A percentile compares a stretch with the other conserved stretches of the same genome.
Conservation (phyloP, 352 stramenopile genomes). For the Phytophthora hibernalis region DNA sequence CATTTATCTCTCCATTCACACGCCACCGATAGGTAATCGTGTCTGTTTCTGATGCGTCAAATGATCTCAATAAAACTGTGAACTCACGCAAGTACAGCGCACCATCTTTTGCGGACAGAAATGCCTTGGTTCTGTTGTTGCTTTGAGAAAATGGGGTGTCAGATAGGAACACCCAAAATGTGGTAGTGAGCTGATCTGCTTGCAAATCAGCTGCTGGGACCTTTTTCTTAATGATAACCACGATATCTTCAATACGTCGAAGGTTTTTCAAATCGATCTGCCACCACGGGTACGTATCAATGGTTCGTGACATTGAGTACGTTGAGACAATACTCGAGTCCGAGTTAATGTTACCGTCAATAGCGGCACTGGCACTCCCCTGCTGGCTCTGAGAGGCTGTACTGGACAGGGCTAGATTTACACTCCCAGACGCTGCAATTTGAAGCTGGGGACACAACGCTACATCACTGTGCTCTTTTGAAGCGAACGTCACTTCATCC, state of each 20-base stretch:
- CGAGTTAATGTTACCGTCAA: constrained; percentile 47
- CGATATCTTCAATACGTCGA: constrained; percentile 56
- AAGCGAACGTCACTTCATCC: constrained; percentile 66
- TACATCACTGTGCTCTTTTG: constrained; percentile 51
- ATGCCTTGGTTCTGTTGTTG: constrained; percentile 47
- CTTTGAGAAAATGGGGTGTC: constrained; percentile 35
- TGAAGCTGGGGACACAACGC: constrained; percentile 47
- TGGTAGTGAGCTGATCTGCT: constrained; percentile 36
- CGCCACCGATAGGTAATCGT: constrained; percentile 62
- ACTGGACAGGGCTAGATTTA: constrained; percentile 52
- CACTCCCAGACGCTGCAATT: constrained; percentile 54
- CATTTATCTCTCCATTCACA: constrained; percentile 52
- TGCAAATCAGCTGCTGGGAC: constrained; percentile 39
- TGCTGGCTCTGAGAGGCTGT: constrained; percentile 56
- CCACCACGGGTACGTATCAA: constrained; percentile 71
- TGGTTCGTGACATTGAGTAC: constrained; percentile 58
- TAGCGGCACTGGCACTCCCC: constrained; percentile 56
- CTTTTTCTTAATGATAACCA: constrained; percentile 59
- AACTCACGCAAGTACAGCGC: constrained; percentile 49
- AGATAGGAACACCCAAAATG: constrained; percentile 64
- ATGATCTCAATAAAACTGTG: constrained; percentile 48
- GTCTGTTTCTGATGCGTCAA: constrained; percentile 48
- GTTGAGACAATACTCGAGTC: constrained; percentile 49
- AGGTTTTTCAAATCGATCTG: constrained; percentile 45
- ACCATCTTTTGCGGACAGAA: constrained; percentile 31